Conservation (phyloP, 2,329 filamentous ascomycete species). For the Corynespora cassiicola region DNA sequence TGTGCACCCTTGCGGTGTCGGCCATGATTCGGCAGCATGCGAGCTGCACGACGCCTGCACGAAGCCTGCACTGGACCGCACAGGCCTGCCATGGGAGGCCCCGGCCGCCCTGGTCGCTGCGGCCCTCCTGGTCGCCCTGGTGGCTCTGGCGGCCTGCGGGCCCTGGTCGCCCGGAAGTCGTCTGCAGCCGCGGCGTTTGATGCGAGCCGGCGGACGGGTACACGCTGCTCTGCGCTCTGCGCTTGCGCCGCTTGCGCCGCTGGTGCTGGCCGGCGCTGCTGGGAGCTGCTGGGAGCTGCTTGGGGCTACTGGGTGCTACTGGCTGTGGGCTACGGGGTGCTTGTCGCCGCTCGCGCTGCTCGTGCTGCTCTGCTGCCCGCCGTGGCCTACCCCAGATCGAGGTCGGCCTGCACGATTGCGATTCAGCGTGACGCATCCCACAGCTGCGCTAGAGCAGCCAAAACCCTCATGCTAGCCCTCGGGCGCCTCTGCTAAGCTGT, state of each 20-base stretch:
- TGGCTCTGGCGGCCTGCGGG: constrained; percentile 1
- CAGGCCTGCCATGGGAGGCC: no score
- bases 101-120: no score
- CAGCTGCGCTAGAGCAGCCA: constrained; percentile 26
- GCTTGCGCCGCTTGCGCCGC: constrained; percentile 11
- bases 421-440: constrained; percentile 32
- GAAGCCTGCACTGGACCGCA: constrained; percentile 2
- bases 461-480: constrained; percentile 28
- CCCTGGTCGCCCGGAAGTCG: no score
- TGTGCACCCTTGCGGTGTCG: constrained; percentile 22
- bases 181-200: constrained; percentile 31
- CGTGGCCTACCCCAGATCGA: constrained; percentile 40
- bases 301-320: no score
- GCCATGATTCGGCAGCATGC: constrained; percentile 33
- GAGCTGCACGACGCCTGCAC: no score
- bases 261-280: constrained; percentile 17
- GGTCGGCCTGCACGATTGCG: constrained; percentile 28
- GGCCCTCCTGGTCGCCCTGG: no score
- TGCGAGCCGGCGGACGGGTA: constrained; percentile 21
- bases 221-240: neutral
- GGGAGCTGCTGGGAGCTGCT: no score
- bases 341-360: no score
- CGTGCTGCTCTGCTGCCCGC: no score
- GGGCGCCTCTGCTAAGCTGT: constrained; percentile 27
- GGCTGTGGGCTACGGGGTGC: no score